Evolutionary conservation across 108 stramenopile genomes (phyloP).

Genomic region (Epipyxis sp.): DNA sequence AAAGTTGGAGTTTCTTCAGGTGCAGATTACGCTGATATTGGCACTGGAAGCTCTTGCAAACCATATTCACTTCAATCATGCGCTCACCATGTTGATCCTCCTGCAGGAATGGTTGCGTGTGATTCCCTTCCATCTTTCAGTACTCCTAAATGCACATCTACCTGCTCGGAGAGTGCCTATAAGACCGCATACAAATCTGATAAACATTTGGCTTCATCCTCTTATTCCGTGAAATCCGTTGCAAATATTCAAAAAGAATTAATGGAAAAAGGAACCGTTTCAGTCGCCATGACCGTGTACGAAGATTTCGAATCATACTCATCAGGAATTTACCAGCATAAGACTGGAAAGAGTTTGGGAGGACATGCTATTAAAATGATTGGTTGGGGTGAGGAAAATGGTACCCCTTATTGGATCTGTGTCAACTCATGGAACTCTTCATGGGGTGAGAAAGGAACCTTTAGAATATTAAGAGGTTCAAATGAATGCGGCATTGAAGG

Average conservation of each 20-base stretch:
- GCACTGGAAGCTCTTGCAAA: slow-evolving; percentile 35
- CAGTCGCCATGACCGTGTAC: slow-evolving; percentile 59
- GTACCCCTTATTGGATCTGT: slow-evolving; percentile 49
- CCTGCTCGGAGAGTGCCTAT: slow-evolving; percentile 42
- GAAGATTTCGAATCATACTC: slow-evolving; percentile 60
- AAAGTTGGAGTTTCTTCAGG: slow-evolving; percentile 54
- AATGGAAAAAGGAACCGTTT: slow-evolving; percentile 49
- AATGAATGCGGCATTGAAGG: slow-evolving; percentile 36
- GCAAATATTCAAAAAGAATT: slow-evolving; percentile 53
- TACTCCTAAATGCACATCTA: slow-evolving; percentile 42
- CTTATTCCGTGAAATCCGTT: slow-evolving; percentile 46
- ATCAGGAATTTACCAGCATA: slow-evolving; percentile 46
- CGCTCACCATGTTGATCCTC: slow-evolving; percentile 61
- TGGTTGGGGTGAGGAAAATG: slow-evolving; percentile 58
- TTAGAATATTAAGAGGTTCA: slow-evolving; percentile 21
- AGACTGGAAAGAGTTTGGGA: slow-evolving; percentile 32
- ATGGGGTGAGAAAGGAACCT: slow-evolving; percentile 35
- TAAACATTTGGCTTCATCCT: slow-evolving; percentile 54
- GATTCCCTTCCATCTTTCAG: slow-evolving; percentile 40
- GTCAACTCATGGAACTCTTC: slow-evolving; percentile 48
- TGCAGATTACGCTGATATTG: slow-evolving; percentile 52
- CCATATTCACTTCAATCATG: slow-evolving; percentile 61
- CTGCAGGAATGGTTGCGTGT: slow-evolving; percentile 51
- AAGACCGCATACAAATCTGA: slow-evolving; percentile 40
- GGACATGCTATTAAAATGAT: slow-evolving; percentile 60